Percentiles rank a stretch among this genome's conserved stretches.
Conservation (phyloP, 441 rosid species). For the Rhodomyrtus psidioides region DNA sequence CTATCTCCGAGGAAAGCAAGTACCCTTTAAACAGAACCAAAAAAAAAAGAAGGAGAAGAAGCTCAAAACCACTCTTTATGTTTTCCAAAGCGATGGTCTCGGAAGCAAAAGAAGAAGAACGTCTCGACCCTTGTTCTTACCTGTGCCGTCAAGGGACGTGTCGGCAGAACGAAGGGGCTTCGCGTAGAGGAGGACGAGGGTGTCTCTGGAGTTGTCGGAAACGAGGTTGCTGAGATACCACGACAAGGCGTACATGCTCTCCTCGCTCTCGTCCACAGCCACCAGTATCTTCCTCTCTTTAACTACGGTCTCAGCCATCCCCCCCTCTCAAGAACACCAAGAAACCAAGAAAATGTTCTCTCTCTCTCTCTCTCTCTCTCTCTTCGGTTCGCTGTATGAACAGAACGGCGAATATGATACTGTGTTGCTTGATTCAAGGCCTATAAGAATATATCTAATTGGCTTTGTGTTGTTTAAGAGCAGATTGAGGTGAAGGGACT, state of each 20-base stretch:
- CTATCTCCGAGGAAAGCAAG: slow-evolving; percentile 35
- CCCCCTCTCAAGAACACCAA: background rate
- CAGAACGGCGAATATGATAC: background rate
- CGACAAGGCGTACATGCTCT: slow-evolving; percentile 48
- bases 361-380: no score
- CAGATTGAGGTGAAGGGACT: background rate
- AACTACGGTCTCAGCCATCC: background rate
- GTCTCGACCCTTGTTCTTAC: background rate
- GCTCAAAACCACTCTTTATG: background rate
- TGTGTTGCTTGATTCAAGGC: background rate
- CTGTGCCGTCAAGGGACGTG: slow-evolving; percentile 35
- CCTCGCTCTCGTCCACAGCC: slow-evolving; percentile 51
- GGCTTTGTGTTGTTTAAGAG: background rate
- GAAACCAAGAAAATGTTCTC: background rate
- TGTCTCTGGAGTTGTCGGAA: slow-evolving; percentile 15
- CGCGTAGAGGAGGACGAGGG: slow-evolving; percentile 40
- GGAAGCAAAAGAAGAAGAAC: background rate
- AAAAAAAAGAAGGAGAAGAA: background rate
- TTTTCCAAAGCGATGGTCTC: background rate
- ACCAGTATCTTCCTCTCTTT: slow-evolving; percentile 36
- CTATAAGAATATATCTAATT: no score
- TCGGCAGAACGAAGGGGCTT: slow-evolving; percentile 26
- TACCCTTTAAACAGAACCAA: slow-evolving; percentile 21
- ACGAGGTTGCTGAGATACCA: slow-evolving; percentile 44
- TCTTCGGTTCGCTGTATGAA: background rate